Base-by-base conservation (phyloP, 164 flowering plant genomes). In the Litsea cubeba region DNA sequence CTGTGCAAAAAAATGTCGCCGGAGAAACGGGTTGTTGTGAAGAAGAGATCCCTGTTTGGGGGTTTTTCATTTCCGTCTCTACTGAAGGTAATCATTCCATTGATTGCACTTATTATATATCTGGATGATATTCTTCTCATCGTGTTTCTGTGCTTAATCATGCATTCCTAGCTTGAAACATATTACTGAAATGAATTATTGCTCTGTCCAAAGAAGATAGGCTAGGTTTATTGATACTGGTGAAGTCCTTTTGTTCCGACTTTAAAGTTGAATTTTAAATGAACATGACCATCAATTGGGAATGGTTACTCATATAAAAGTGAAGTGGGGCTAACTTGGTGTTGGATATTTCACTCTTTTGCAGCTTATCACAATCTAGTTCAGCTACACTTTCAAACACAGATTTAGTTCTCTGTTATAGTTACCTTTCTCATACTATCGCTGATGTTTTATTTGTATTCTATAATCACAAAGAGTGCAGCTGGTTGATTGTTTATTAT, bases 1-100 rank as follows among this genome's bases (percentile, higher is more conserved):
- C 73, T 96, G 70, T 91, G 86, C 74, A 94, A 86, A 76, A 97
- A 91, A 18, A 81, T 83, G 84, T 5, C 93, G 26, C 87, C 95
- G 3, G 88, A 85, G 72, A 89, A 84, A 66, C 78, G 71, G 76
- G 73, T 87, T 72, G 81, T 86, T 6, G 79, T 82, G 73, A 84
- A 75, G 79, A 94, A 87, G 84, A 76, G 91, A 58, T 84, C 87
- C 75, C 5, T 81, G 65, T 51, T 81, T 30, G 74, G 87, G 71
- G 77, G 78, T 64, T 84, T 88, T 67, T 84, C 91, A 25, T 80
- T 89, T 67, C 32, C 84, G 74, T 82, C 93, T 10, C 72, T 88
- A 4, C 78, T 88, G 77, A 93, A 90, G 93, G 99, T 95, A 86
- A 40, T 40, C 46, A 40, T 30, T 40, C 10, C 46, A 40, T 30